A percentile compares a stretch with the other conserved stretches of the same genome.
Conservation (phyloP, 768 basidiomycete species). For the Chiua virens region DNA sequence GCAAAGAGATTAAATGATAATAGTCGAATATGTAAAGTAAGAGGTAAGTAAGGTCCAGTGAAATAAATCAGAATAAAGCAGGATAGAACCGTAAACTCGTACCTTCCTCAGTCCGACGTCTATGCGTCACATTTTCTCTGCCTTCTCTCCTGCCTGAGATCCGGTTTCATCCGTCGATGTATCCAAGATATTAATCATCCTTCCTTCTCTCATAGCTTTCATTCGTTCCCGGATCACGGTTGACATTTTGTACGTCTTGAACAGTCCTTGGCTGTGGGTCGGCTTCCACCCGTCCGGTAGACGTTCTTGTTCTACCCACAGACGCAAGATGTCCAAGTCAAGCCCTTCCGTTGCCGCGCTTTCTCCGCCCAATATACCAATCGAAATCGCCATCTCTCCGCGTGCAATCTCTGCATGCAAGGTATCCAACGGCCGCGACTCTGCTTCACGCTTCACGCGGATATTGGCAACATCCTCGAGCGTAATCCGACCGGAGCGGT, state of each 20-base stretch:
- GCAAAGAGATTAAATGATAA: background rate
- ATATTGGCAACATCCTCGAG: conserved; percentile 45
- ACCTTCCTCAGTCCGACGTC: background rate
- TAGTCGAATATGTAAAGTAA: background rate
- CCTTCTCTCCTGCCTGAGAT: background rate
- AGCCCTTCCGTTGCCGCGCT: conserved; percentile 41
- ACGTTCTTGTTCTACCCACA: conserved; percentile 53
- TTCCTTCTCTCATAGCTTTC: conserved; percentile 18
- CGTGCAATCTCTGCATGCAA: conserved; percentile 62
- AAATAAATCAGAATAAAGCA: background rate
- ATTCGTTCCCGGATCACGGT: conserved; percentile 28
- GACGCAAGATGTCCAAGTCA: conserved; percentile 44
- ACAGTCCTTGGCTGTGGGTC: conserved; percentile 29
- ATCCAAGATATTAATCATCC: conserved; percentile 20
- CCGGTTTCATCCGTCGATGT: conserved; percentile 3
- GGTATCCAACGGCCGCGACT: conserved; percentile 40
- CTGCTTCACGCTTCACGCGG: conserved; percentile 51
- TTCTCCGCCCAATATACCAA: conserved; percentile 46
- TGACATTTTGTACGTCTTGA: conserved; percentile 30
- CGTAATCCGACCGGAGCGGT: conserved; percentile 30
- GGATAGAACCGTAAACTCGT: background rate
- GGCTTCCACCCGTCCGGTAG: conserved; percentile 44
- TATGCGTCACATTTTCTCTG: conserved; percentile 18
- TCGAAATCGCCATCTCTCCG: conserved; percentile 66
- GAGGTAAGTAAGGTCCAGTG: too few relatives aligned